These are phyloP conservation scores for Desmodesmus armatus DNA, from an alignment of 139 green algal species.

Conservation along the genomic window DNA sequence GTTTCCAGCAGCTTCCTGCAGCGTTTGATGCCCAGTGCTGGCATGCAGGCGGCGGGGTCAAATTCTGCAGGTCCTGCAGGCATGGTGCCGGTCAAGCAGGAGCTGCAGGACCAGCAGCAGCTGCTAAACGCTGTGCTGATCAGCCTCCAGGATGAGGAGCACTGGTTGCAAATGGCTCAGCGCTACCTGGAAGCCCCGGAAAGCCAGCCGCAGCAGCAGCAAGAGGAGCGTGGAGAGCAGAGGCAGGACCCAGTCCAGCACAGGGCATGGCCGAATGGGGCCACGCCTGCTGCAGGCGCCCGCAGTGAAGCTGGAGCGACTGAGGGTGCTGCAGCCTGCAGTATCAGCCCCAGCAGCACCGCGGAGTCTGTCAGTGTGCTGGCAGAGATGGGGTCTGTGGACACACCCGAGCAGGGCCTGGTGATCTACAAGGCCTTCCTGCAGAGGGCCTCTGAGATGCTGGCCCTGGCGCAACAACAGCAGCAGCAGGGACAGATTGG, in stretches of 20 bases:
- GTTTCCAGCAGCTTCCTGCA: background rate
- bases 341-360: background rate
- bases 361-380: background rate
- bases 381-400: background rate
- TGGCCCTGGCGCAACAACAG: background rate
- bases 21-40: too few species aligned
- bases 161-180: background rate
- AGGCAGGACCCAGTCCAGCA: background rate
- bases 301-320: background rate
- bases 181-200: background rate
- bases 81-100: too few species aligned
- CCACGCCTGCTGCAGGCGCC: background rate
- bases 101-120: background rate
- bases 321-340: background rate
- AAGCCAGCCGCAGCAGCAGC: background rate
- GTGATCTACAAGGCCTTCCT: slow-evolving; percentile 42
- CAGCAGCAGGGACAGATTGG: background rate
- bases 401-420: background rate
- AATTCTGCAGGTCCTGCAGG: too few species aligned
- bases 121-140: too few species aligned
- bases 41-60: too few species aligned
- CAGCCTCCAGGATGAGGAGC: slow-evolving; percentile 9
- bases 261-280: background rate
- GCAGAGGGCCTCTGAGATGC: background rate
- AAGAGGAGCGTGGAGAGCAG: background rate